Evolutionary conservation across 23 red algal species (phyloP).

Genomic region (Gracilaria domingensis): DNA sequence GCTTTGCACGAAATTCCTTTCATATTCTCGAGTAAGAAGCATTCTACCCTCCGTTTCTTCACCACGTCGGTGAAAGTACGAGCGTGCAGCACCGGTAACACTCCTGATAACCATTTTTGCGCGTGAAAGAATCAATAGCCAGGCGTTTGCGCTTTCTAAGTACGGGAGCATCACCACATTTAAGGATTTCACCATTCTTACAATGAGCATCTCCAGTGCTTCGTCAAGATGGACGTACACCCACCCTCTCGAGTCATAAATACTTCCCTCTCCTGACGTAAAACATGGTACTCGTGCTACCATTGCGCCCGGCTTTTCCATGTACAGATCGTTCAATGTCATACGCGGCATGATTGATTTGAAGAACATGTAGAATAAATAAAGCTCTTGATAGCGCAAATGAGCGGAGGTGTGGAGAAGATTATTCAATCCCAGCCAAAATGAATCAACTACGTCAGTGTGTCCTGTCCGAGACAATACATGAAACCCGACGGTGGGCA

Average conservation of each 20-base stretch:
- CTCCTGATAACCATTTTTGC: slow-evolving; percentile 25
- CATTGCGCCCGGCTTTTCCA: slow-evolving; percentile 15
- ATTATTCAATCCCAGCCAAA: background rate
- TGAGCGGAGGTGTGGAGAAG: slow-evolving; percentile 11
- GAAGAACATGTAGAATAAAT: slow-evolving; percentile 21
- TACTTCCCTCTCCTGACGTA: background rate
- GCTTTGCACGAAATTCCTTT: slow-evolving; percentile 21
- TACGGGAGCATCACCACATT: too few relatives aligned
- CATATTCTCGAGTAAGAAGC: background rate
- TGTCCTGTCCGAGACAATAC: slow-evolving; percentile 24
- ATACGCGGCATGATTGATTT: slow-evolving; percentile 10
- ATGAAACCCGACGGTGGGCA: slow-evolving; percentile 32
- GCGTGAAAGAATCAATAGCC: background rate
- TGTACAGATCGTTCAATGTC: background rate
- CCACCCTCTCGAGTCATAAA: slow-evolving; percentile 16
- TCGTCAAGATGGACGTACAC: slow-evolving; percentile 13
- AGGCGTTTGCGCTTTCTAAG: too few relatives aligned
- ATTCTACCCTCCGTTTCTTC: background rate
- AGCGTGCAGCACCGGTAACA: background rate
- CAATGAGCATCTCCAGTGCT: slow-evolving; percentile 7
- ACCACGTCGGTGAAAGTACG: background rate
- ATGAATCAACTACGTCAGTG: background rate
- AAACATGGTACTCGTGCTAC: slow-evolving; percentile 14
- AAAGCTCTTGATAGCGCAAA: slow-evolving; percentile 26
- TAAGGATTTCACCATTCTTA: slow-evolving; percentile 5